Conservation (phyloP, 768 basidiomycete species). For the Phanerochaete carnosa region DNA sequence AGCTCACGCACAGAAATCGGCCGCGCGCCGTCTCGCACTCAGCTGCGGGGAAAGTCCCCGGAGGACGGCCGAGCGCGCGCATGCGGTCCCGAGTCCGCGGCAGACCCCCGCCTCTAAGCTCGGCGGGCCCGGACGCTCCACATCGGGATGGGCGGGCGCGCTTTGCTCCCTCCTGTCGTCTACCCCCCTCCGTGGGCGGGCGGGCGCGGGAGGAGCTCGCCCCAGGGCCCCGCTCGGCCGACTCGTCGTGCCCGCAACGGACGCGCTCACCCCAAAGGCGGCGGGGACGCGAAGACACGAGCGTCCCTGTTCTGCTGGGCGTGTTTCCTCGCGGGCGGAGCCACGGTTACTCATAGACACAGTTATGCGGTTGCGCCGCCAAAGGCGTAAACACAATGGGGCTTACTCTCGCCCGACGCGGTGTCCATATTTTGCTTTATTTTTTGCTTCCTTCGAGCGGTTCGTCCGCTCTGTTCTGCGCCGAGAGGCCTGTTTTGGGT, state of each 20-base stretch:
- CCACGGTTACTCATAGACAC: constrained; percentile 78
- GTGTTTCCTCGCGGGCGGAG: constrained; percentile 32
- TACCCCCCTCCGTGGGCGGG: constrained; percentile 12
- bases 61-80: constrained; percentile 68
- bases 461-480: constrained; percentile 40
- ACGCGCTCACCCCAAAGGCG: constrained; percentile 35
- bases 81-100: constrained; percentile 53
- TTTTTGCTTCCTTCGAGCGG: constrained; percentile 53
- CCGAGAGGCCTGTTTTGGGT: background rate
- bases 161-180: constrained; percentile 10
- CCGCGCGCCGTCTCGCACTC: constrained; percentile 37
- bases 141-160: constrained; percentile 42
- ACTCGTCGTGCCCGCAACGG: constrained; percentile 14
- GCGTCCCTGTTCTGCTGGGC: constrained; percentile 50
- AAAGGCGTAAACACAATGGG: constrained; percentile 76
- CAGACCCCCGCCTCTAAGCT: constrained; percentile 76
- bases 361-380: constrained; percentile 77
- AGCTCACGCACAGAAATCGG: constrained; percentile 71
- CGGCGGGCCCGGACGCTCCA: constrained; percentile 51
- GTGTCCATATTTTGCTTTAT: constrained; percentile 31
- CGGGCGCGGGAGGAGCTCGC: constrained; percentile 34
- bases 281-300: constrained; percentile 76
- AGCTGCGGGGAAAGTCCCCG: constrained; percentile 95
- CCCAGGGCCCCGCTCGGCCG: constrained; percentile 30
- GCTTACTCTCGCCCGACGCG: constrained; percentile 78